phyloP scores from a whole-genome alignment of 768 basidiomycete species.

The Daedaleopsis sinensis region DNA sequence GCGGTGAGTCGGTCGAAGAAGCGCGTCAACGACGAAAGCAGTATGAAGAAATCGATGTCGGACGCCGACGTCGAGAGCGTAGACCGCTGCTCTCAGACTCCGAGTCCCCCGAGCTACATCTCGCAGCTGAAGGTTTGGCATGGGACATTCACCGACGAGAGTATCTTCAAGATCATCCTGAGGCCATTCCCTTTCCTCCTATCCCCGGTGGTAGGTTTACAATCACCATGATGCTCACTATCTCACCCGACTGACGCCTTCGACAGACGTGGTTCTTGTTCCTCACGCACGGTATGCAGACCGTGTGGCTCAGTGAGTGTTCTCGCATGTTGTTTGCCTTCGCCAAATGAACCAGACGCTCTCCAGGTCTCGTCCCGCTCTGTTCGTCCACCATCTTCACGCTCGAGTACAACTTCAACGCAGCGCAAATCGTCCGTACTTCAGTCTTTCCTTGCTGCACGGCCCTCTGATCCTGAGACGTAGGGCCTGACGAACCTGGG shows the following conservation, averaged over 20 bases:
- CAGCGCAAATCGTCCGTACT: conserved; percentile 37
- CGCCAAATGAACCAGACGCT: conserved; percentile 28
- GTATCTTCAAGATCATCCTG: conserved; percentile 39
- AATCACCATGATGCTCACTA: not conserved
- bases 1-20: conserved; percentile 2
- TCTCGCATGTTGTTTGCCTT: not conserved
- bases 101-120: conserved; percentile 31
- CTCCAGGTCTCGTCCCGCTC: conserved; percentile 42
- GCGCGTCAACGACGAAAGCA: conserved; percentile 10
- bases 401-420: conserved; percentile 44
- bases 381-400: conserved; percentile 50
- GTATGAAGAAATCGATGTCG: conserved; percentile 13
- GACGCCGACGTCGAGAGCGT: conserved; percentile 14
- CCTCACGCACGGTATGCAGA: conserved; percentile 44
- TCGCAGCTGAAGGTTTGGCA: conserved; percentile 41
- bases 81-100: not conserved
- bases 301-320: conserved; percentile 46
- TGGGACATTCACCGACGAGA: conserved; percentile 40
- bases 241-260: not conserved
- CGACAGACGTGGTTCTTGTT: conserved; percentile 42
- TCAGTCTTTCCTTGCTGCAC: too few species aligned
- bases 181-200: conserved; percentile 47
- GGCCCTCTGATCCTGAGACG: too few species aligned
- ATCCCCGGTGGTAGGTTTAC: conserved; percentile 42
- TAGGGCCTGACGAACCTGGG: conserved; percentile 46